Evolutionary conservation across 805 yeast species (phyloP).

Genomic region (Yamadazyma philogaea): DNA sequence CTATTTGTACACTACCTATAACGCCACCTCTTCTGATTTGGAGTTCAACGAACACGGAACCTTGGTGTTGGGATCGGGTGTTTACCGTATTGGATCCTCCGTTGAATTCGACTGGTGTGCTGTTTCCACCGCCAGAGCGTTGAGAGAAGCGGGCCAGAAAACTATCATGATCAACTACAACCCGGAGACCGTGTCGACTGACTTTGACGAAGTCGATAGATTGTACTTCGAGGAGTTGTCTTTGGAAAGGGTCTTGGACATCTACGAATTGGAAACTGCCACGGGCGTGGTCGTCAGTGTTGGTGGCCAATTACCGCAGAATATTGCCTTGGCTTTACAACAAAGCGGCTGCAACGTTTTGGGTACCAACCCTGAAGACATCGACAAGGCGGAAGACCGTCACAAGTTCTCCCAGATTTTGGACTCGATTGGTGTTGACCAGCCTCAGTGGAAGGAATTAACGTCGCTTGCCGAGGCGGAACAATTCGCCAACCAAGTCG

Average conservation of each 20-base stretch:
- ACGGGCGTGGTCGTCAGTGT: conserved; percentile 92
- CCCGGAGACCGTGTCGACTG: conserved; percentile 99
- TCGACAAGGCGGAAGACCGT: conserved; percentile 97
- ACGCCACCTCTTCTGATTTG: conserved; percentile 83
- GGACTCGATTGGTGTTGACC: conserved; percentile 90
- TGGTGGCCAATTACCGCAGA: conserved; percentile 98
- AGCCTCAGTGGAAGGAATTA: conserved; percentile 97
- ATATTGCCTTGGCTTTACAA: conserved; percentile 85
- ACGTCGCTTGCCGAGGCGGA: conserved; percentile 84
- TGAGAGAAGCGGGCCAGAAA: conserved; percentile 80
- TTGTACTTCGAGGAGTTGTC: conserved; percentile 93
- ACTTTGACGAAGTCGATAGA: conserved; percentile 96
- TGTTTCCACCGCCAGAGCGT: conserved; percentile 91
- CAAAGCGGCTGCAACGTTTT: conserved; percentile 79
- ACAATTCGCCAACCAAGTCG: conserved; percentile 77
- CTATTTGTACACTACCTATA: conserved; percentile 93
- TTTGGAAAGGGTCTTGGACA: conserved; percentile 95
- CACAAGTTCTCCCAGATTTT: conserved; percentile 94
- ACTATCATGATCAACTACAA: conserved; percentile 96
- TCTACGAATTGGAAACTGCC: conserved; percentile 87
- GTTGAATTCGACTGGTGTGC: conserved; percentile 99
- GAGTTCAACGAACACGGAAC: conserved; percentile 86
- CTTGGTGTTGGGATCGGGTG: conserved; percentile 97
- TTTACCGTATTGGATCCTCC: conserved; percentile 96
- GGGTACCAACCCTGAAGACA: conserved; percentile 93